Evolutionary conservation across 1,139 yeast genomes (phyloP).

Genomic region (Hansenula lynferdii): DNA sequence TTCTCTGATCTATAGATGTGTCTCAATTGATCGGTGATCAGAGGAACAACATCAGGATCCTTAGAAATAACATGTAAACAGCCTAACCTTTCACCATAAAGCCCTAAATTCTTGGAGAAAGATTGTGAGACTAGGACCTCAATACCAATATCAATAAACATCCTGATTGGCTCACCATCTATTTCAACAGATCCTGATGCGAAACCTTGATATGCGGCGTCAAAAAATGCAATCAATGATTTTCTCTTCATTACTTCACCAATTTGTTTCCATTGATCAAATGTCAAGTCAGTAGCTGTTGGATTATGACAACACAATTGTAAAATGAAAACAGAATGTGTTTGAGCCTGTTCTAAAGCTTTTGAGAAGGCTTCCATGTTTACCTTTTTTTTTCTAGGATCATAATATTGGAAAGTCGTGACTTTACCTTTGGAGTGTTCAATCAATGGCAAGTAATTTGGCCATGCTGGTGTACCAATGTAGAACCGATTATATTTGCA

Average conservation of each 20-base stretch:
- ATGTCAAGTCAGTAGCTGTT: conserved; percentile 82
- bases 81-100: conserved; percentile 93
- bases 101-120: conserved; percentile 92
- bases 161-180: conserved; percentile 43
- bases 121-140: conserved; percentile 51
- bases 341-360: conserved; percentile 32
- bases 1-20: conserved; percentile 49
- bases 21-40: conserved; percentile 47
- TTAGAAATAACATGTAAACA: conserved; percentile 52
- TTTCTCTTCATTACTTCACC: conserved; percentile 50
- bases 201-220: conserved; percentile 93
- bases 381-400: conserved; percentile 39
- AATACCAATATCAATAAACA: conserved; percentile 25
- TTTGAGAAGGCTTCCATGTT: conserved; percentile 44
- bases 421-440: conserved; percentile 39
- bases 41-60: conserved; percentile 26
- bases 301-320: conserved; percentile 97
- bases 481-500: conserved; percentile 42
- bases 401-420: conserved; percentile 33
- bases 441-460: conserved; percentile 58
- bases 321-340: conserved; percentile 54
- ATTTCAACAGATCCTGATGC: conserved; percentile 60
- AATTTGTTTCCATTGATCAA: conserved; percentile 71
- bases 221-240: conserved; percentile 67
- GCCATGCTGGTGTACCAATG: conserved; percentile 74